Percentiles rank a stretch among this genome's conserved stretches.
Evolutionary conservation across 2,329 filamentous ascomycete genomes (phyloP).

Genomic region (Didymella pomorum): DNA sequence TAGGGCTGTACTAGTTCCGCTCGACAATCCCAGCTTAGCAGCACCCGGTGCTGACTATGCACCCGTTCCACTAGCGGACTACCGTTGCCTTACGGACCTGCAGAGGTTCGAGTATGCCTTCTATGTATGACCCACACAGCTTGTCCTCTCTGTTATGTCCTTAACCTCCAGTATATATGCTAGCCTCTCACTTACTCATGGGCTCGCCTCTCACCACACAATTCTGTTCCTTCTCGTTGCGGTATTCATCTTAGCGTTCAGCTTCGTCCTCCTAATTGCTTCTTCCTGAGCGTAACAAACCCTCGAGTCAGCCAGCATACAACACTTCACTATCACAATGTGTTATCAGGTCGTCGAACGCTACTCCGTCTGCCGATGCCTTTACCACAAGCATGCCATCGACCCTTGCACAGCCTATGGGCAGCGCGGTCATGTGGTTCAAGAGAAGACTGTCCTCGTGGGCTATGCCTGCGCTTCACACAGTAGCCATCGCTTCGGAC

Average conservation of each 20-base stretch:
- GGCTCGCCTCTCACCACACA: conserved; percentile 23
- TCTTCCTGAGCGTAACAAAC: background rate
- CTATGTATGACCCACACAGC: conserved; percentile 37
- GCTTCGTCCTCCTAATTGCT: conserved; percentile 7
- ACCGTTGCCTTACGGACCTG: conserved; percentile 48
- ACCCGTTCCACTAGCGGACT: conserved; percentile 44
- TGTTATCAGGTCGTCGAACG: conserved; percentile 87
- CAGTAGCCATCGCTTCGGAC: conserved; percentile 42
- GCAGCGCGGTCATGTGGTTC: conserved; percentile 73
- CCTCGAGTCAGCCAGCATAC: background rate
- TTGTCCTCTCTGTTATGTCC: conserved; percentile 26
- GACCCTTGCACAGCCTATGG: conserved; percentile 82
- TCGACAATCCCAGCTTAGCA: conserved; percentile 40
- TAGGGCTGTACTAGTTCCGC: conserved; percentile 48
- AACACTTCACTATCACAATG: conserved; percentile 61
- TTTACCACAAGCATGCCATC: conserved; percentile 87
- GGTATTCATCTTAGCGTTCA: conserved; percentile 21
- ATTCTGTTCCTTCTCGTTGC: conserved; percentile 20
- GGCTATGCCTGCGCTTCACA: conserved; percentile 78
- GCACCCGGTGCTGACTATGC: conserved; percentile 47
- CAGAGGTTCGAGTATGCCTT: conserved; percentile 40
- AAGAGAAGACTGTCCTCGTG: conserved; percentile 80
- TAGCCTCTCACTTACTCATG: conserved; percentile 31
- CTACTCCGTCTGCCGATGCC: conserved; percentile 85
- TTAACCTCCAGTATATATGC: conserved; percentile 44